Base-by-base conservation (phyloP, 768 basidiomycete genomes). In the Suillus subalutaceus region DNA sequence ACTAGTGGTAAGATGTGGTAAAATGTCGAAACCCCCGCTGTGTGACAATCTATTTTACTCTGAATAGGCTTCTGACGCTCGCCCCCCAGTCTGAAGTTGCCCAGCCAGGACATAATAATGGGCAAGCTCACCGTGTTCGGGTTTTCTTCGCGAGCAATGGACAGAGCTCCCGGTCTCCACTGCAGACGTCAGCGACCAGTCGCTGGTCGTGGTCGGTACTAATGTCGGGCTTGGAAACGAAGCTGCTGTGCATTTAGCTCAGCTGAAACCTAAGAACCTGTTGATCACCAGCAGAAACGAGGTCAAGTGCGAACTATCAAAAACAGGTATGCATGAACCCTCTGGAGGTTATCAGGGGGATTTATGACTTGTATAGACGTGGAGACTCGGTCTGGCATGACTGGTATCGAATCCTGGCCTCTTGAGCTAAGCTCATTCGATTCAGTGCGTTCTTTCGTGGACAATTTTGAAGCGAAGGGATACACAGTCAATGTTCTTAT, bases 391-490 rank as follows among this genome's bases (percentile, higher is more conserved):
- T 67, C 57, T 58, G 52, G 18, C 32, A 32, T 43, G 37, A 64
- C 63, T 20, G 46, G 58, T 16, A 56, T 74, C 20, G 73, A 76
- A 35, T 70, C 73, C 18, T 81, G 79, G 79, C 62, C 72, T 20
- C 67, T 81, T 43, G 80, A 81, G 46, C 65, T 81, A 52, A 48
- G 65, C 9, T 73, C 70, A 20, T 80, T 81, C 44, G 72, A 70
- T 13, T 79, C 77, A 41, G 76, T 81, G 50, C 70, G 68, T 46
- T 70, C 63, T 38, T 81, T 81, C 65, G 75, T 67, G 40, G 70
- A 75, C 53, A 67, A 68, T 37, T 26, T 74, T 37, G 74, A 79
- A 38, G 62, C 40, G 26, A 77, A 79, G 44, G 68, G 64, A 9
- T 61, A 67, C n/a, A 65, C 72, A 16, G 62, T 78, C 32, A 73